Conservation (phyloP, 208 protist genomes). For the Crithidia expoeki region DNA sequence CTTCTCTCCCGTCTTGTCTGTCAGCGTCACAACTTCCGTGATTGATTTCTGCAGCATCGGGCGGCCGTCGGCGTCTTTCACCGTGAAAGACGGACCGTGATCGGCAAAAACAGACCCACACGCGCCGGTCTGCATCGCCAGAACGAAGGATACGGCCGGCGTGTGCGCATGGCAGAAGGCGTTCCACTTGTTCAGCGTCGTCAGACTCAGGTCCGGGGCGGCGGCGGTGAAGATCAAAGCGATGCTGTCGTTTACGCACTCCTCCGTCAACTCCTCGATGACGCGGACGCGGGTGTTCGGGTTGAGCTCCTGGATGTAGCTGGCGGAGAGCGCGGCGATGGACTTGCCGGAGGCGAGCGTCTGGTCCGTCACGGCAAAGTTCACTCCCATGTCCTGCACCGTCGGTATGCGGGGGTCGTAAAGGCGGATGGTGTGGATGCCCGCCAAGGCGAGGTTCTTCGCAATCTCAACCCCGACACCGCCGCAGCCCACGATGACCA, state of each 20-base stretch:
- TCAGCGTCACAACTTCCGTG: slow-evolving; percentile 54
- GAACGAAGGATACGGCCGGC: slow-evolving; percentile 78
- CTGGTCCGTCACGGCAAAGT: slow-evolving; percentile 86
- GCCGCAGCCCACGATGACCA: slow-evolving; percentile 92
- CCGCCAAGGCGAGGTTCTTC: slow-evolving; percentile 92
- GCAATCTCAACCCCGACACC: slow-evolving; percentile 92
- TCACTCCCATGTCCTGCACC: slow-evolving; percentile 81
- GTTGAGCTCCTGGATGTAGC: slow-evolving; percentile 89
- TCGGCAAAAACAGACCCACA: slow-evolving; percentile 86
- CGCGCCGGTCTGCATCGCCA: slow-evolving; percentile 70
- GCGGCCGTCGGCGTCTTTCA: slow-evolving; percentile 85
- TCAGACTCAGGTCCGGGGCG: slow-evolving; percentile 67
- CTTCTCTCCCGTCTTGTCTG: slow-evolving; percentile 58
- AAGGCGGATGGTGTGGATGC: slow-evolving; percentile 84
- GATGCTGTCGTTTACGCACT: slow-evolving; percentile 47
- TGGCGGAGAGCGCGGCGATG: slow-evolving; percentile 63
- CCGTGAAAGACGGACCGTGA: slow-evolving; percentile 69
- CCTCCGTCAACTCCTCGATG: slow-evolving; percentile 59
- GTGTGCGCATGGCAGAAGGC: slow-evolving; percentile 66
- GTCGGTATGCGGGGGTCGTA: slow-evolving; percentile 68
- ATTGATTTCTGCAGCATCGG: slow-evolving; percentile 84
- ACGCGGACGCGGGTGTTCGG: slow-evolving; percentile 81
- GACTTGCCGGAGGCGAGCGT: slow-evolving; percentile 51
- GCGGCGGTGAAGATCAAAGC: slow-evolving; percentile 80
- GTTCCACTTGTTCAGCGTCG: slow-evolving; percentile 77